Evolutionary conservation across 352 stramenopile species (phyloP), one percentile per base, ranked within the genome.

Genomic region (Pythium biforme): DNA sequence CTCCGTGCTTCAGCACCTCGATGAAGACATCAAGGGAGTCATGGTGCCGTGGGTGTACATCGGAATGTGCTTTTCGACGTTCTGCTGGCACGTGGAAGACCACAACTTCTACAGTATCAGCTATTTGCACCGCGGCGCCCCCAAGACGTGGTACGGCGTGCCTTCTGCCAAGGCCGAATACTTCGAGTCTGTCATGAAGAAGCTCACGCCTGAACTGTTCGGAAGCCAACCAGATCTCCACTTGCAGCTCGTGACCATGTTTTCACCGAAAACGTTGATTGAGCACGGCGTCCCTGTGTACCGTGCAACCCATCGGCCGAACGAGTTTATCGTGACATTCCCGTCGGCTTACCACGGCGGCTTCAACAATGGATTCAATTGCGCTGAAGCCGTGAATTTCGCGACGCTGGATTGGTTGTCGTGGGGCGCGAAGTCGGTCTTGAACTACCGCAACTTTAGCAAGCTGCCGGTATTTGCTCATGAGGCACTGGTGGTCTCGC

Each of bases 41-140:
- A 99, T 99, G 82, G 89, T 99, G 20, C 97, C 97, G n/a, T 99
- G 97, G 97, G 83, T 99, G 55, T 99, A 99, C 76, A 96, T 99
- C 68, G 97, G 97, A 22, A 98, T 98, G 82, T 89, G 98, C 29
- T 99, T 99, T 64, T 98, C 94, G 6, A 98, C 97, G 1, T 99
- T 99, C 73, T 99, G 95, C 70, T 99, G 97, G 97, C 97, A 99
- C 70, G 98, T 98, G 33, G 97, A 99, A 74, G 97, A 99, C 72
- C 98, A 99, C 78, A 99, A 99, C 78, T 97, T 99, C 57, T 99
- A 99, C 64, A 98, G 88, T 55, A 99, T 99, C 70, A 99, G 98
- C 70, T 99, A 99, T 74, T 79, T 98, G 58, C 97, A 99, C 74
- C 96, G 86, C 22, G 97, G 97, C 8, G 94, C 90, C 11, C 88